Evolutionary conservation across 1,284 basidiomycete species (phyloP), one percentile per base, ranked within the genome.

Genomic region (Ustilago lituana): DNA sequence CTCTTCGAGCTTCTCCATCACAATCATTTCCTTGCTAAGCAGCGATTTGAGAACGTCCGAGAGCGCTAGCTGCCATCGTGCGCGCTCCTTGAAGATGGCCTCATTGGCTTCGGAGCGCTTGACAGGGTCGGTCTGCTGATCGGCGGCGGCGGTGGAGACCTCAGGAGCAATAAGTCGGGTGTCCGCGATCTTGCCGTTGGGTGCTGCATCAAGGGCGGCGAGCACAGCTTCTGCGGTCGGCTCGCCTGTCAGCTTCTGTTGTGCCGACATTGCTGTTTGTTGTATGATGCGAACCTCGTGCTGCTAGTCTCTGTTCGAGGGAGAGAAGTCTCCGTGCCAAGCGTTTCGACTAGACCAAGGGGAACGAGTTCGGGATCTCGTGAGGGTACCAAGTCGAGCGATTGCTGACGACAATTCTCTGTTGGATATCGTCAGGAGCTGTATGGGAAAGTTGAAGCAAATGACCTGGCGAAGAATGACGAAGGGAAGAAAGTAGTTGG

Each of bases 41-140:
- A 81, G 64, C 17, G 69, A 74, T 31, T 78, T 77, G 61, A 81
- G 73, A 10, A 75, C 61, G 29, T 77, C 77, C 19, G 74, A 75
- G 14, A 81, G 74, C 23, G 56, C 59, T 15, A 81, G 65, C 67
- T 81, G 79, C 79, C 79, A 81, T 57, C 62, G 53, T 22, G 78
- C 75, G 6, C 78, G 65, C 51, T 71, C 66, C 59, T 73, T 77
- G 70, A 75, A 73, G 20, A 73, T 52, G 27, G 55, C 64, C 37
- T 77, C 76, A 36, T 75, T 73, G 44, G 57, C 59, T 47, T 73
- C 67, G 29, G 74, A 65, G 11, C 62, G 66, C 46, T 67, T 67
- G 40, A 44, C 53, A 11, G 63, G 61, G 53, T 77, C 73, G 43
- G 73, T 55, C 14, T 56, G 61, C 32, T 55, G 47, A 57, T 70